These are phyloP conservation scores for Eutrema heterophyllum DNA, from an alignment of 345 rosid genomes.

Conservation along the genomic window DNA sequence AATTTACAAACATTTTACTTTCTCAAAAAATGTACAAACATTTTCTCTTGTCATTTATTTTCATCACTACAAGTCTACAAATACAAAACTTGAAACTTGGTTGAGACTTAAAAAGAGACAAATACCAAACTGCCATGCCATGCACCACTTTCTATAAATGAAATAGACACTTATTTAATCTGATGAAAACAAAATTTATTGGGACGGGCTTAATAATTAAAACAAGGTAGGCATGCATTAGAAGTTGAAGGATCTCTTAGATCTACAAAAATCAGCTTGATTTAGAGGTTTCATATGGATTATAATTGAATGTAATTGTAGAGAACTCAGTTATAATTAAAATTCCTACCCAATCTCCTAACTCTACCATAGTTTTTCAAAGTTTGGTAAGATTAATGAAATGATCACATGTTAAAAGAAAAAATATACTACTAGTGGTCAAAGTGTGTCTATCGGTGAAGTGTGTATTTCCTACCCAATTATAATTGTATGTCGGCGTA, in stretches of 20 bases:
- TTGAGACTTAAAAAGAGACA: background rate
- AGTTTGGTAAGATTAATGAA: background rate
- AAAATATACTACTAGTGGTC: too few relatives aligned
- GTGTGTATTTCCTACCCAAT: too few relatives aligned
- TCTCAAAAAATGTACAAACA: background rate
- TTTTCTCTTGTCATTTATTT: background rate
- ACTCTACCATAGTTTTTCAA: background rate
- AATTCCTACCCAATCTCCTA: background rate
- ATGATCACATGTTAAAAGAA: background rate
- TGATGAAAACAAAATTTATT: background rate
- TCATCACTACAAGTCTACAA: background rate
- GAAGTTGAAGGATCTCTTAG: background rate
- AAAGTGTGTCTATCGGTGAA: conserved; percentile 3
- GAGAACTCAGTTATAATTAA: background rate
- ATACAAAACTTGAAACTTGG: background rate
- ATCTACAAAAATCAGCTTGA: background rate
- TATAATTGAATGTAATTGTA: background rate
- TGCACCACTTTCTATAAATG: background rate
- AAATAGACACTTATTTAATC: too few relatives aligned
- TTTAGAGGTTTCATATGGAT: background rate
- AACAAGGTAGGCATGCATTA: background rate
- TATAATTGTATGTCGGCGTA: conserved; percentile 41
- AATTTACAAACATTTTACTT: background rate
- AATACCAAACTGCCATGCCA: background rate
- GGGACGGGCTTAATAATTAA: background rate